Base-by-base conservation (phyloP, 768 basidiomycete species). In the Podaxis pistillaris region DNA sequence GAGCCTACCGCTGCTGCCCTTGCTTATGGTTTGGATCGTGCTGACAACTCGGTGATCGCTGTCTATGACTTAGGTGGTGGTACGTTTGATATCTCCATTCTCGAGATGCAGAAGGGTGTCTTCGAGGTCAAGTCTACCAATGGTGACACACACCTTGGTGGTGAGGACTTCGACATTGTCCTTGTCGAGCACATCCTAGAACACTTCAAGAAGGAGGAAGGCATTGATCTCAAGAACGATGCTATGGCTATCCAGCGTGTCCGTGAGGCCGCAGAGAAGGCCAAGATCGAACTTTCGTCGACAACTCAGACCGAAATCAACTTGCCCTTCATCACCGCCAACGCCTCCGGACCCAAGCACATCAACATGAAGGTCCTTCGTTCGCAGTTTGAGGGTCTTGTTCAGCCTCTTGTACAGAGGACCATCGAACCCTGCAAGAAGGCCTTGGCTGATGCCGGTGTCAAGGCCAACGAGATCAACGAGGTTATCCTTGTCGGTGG, bases 111-210 rank as follows among this genome's bases (percentile, higher is more conserved):
- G 77, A 96, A 97, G 77, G 97, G 96, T 69, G 96, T 99, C 9
- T 99, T 98, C 76, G 97, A 98, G 77, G 97, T 99, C 73, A 99
- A 98, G 82, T 98, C 97, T 0, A 99, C 97, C 60, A 98, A 98
- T 72, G 97, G 97, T 73, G 96, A 99, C 76, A 98, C 97, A 15
- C 97, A 99, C 74, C 86, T 99, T 62, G 97, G 94, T 68, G 84
- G 84, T 73, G 97, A 99, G 78, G 97, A 98, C 76, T 98, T 98
- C 72, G 97, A 98, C 71, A 88, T 96, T 61, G 78, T 87, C 41
- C 86, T 98, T 47, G 89, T 98, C 65, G 86, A 96, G 66, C 78
- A 91, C 77, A 83, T 99, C 72, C 75, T 98, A 51, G 80, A 83
- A 62, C 90, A 95, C 75, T 98, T 98, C 89, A 94, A 97, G 86